phyloP scores from a whole-genome alignment of 2,329 filamentous ascomycete genomes.

The Magnaporthales sp. region DNA sequence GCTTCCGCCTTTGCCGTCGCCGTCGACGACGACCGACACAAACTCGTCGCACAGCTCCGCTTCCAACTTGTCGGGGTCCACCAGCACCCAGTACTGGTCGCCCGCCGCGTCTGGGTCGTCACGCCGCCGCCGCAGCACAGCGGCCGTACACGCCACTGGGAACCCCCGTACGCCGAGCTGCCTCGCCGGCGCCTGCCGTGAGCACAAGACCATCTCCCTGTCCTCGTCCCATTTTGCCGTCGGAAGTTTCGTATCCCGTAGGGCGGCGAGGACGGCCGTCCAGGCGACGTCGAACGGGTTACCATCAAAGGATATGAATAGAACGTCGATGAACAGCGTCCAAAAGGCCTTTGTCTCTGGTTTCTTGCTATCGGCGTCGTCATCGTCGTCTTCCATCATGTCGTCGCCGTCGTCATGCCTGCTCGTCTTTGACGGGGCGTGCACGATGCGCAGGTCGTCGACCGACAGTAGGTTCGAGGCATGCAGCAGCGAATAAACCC shows the following conservation, averaged over 20 bases:
- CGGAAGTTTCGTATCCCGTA: slow-evolving; percentile 70
- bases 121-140: slow-evolving; percentile 60
- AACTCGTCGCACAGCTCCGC: slow-evolving; percentile 75
- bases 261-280: slow-evolving; percentile 72
- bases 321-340: slow-evolving; percentile 90
- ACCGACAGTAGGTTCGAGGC: slow-evolving; percentile 57
- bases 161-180: slow-evolving; percentile 53
- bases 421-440: slow-evolving; percentile 17
- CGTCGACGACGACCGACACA: slow-evolving; percentile 77
- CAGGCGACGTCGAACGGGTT: slow-evolving; percentile 89
- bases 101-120: slow-evolving; percentile 20
- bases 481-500: slow-evolving; percentile 69
- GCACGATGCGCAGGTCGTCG: slow-evolving; percentile 64
- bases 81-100: slow-evolving; percentile 65
- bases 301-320: slow-evolving; percentile 88
- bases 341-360: slow-evolving; percentile 71
- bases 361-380: slow-evolving; percentile 14
- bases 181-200: slow-evolving; percentile 28
- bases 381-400: slow-evolving; percentile 13
- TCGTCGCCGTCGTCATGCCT: slow-evolving; percentile 20
- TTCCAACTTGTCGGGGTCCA: slow-evolving; percentile 85
- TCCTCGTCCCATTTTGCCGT: slow-evolving; percentile 78
- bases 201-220: slow-evolving; percentile 70
- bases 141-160: slow-evolving; percentile 70
- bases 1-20: slow-evolving; percentile 31